Conservation (phyloP, 495 filamentous ascomycete genomes). For the Glonium stellatum region DNA sequence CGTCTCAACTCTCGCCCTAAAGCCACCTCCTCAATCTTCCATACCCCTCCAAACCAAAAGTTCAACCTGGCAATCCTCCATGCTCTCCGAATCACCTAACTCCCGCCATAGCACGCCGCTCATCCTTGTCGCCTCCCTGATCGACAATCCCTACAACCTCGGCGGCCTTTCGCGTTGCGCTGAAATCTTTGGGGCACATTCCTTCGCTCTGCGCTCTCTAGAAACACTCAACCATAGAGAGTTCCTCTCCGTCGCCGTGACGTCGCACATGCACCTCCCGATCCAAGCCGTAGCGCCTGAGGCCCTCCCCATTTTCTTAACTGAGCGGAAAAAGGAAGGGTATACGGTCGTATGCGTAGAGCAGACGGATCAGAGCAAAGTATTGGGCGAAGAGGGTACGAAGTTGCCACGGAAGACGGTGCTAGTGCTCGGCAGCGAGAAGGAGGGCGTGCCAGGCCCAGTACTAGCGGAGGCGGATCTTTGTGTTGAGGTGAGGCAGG, state of each 20-base stretch:
- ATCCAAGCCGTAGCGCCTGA: slow-evolving; percentile 34
- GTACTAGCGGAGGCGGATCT: slow-evolving; percentile 40
- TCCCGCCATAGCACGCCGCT: slow-evolving; percentile 18
- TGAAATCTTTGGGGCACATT: slow-evolving; percentile 42
- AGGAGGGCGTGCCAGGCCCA: slow-evolving; percentile 41
- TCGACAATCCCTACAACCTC: slow-evolving; percentile 43
- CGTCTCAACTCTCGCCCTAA: neutral
- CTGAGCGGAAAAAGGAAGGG: slow-evolving; percentile 33
- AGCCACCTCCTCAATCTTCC: neutral
- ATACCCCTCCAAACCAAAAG: slow-evolving; percentile 29
- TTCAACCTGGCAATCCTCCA: slow-evolving; percentile 15
- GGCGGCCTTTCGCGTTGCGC: slow-evolving; percentile 43
- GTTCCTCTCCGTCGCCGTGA: slow-evolving; percentile 41
- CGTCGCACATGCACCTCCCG: slow-evolving; percentile 39
- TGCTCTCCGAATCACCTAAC: slow-evolving; percentile 1
- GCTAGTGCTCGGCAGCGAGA: slow-evolving; percentile 44
- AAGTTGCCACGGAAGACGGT: slow-evolving; percentile 38
- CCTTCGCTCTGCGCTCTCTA: slow-evolving; percentile 33
- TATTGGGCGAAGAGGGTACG: slow-evolving; percentile 31
- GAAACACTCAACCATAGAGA: slow-evolving; percentile 33
- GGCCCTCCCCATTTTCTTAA: slow-evolving; percentile 31
- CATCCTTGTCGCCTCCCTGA: slow-evolving; percentile 44
- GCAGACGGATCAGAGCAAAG: slow-evolving; percentile 42
- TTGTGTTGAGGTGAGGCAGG: slow-evolving; percentile 45
- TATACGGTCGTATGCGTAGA: slow-evolving; percentile 43